Evolutionary conservation across 2,329 filamentous ascomycete species (phyloP), one percentile per base, ranked within the genome.

Genomic region (Allantophomopsis cytisporea): DNA sequence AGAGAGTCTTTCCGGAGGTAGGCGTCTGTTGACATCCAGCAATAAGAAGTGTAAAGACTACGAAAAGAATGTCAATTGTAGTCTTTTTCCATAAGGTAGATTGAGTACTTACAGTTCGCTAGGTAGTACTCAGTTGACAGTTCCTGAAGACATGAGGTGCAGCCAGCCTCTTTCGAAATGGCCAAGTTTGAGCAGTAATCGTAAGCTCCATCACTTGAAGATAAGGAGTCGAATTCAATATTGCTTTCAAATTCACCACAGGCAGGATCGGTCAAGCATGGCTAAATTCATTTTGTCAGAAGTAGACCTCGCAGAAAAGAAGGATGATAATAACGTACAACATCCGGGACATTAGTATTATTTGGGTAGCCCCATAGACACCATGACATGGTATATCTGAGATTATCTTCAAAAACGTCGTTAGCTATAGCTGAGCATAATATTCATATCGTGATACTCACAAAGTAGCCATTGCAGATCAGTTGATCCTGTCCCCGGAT

Each of bases 11-110:
- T 0, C 72, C 73, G 0, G 60, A 52, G 0, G 50, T 44, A 0
- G 75, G 71, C 41, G 60, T 59, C 45, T 77, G 69, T 39, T 62
- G 50, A 47, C 76, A 80, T 6, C 68, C 73, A 14, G 70, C 73
- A 41, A 73, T 58, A 7, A 80, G 60, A 30, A 69, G 57, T 11
- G 59, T 65, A 33, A 74, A 45, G 44, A 69, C 66, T 69, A 28
- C 5, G 30, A 33, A 10, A 18, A n/a, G 33, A n/a, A 36, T n/a
- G 31, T 35, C 23, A 39, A 23, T 20, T 7, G 7, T 20, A 4
- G 13, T 30, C 6, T 18, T 13, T 11, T 38, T 6, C 47, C 46
- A 14, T 47, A 36, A n/a, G 41, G 56, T 47, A 61, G 49, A 32
- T 21, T 28, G 23, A 28, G 18, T 10, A 57, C 61, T 35, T 54